Evolutionary conservation across 2,329 filamentous ascomycete species (phyloP), one percentile per base, ranked within the genome.

Genomic region (Eurotiales sp.): DNA sequence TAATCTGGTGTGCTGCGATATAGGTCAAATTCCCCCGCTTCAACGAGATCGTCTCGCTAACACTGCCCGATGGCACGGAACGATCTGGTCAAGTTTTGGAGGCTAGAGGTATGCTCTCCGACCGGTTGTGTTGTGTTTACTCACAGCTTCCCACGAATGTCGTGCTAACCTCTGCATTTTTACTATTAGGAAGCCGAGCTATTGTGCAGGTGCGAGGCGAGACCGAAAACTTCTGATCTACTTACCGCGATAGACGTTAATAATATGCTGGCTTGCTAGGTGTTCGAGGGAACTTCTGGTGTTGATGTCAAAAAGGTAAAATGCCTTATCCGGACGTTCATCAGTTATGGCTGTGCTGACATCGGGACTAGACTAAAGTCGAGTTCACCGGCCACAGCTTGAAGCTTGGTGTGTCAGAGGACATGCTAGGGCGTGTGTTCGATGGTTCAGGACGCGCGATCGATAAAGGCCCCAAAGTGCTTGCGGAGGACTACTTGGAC

Each of bases 381-480:
- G 89, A 99, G 72, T 97, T 99, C 73, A 95, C 88, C 27, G 93
- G 93, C 55, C 83, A 96, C 77, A 97, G 89, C 77, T 78, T 99
- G 78, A 97, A 97, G 83, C 87, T 99, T 48, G 93, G 93, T 73
- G 93, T 99, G 55, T 97, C 93, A 47, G 95, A 99, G 77, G 93
- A 99, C 78, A 99, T 99, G 93, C 77, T 99, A 75, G 93, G 93
- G 60, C 92, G 95, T 78, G 90, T 97, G 73, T 99, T 99, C 70
- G 91, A 99, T 77, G 93, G 93, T 65, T 97, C 93, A 55, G 93
- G 93, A 68, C 87, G 92, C 73, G 88, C 95, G 62, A 99, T 99
- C 72, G 93, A 99, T 77, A 99, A 97, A 78, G 93, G 95, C 50
- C 93, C 93, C 56, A 97, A 96, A 78, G 93, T 99, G 64, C 78